A percentile compares a stretch with the other conserved stretches of the same genome.
Conservation (phyloP, 345 rosid species). For the Eucalyptus microcorys region DNA sequence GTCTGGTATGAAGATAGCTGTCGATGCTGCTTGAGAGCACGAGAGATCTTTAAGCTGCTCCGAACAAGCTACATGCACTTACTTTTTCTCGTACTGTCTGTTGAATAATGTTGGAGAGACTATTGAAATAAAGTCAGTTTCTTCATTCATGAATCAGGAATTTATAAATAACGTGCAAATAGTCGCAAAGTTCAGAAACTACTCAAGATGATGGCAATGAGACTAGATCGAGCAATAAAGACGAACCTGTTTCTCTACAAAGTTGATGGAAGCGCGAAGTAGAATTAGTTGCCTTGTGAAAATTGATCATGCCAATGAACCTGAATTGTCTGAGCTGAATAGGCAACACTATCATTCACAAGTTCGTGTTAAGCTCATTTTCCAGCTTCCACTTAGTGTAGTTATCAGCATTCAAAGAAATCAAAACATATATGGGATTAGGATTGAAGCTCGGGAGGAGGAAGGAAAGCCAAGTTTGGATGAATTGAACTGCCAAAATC, state of each 20-base stretch:
- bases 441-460: background rate
- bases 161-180: background rate
- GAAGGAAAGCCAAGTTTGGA: background rate
- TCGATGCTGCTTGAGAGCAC: slow-evolving; percentile 8
- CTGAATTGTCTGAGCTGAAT: background rate
- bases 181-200: background rate
- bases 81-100: background rate
- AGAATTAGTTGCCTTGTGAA: background rate
- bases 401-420: background rate
- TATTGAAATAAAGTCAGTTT: background rate
- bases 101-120: background rate
- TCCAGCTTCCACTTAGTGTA: background rate
- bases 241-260: background rate
- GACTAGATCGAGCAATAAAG: background rate
- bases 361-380: background rate
- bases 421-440: background rate
- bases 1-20: slow-evolving; percentile 40
- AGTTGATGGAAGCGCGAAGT: background rate
- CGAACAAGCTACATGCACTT: background rate
- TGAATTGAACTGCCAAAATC: background rate
- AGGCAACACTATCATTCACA: background rate
- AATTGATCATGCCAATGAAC: background rate
- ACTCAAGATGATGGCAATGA: background rate
- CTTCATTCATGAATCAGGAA: background rate
- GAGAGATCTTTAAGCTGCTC: background rate